Conservation (phyloP, 169 alveolate species). For the Cryptosporidium canis region DNA sequence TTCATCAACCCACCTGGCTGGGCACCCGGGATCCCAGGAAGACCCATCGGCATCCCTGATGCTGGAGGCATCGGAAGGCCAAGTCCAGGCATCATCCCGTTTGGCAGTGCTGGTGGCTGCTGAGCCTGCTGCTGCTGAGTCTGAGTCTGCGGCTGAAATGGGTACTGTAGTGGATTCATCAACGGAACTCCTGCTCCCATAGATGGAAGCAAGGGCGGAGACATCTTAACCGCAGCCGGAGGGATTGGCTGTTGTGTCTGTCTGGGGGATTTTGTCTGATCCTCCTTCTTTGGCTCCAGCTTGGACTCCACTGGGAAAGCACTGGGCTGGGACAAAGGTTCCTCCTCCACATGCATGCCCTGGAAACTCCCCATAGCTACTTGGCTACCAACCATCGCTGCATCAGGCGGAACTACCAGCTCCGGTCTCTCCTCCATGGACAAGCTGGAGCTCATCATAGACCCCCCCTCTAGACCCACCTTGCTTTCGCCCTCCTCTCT, state of each 20-base stretch:
- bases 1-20: constrained; percentile 5
- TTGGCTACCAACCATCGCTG: too few relatives aligned
- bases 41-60: not conserved
- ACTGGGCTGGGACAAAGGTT: too few relatives aligned
- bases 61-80: constrained; percentile 29
- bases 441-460: too few relatives aligned
- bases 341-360: too few relatives aligned
- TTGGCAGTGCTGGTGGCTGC: not conserved
- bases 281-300: too few relatives aligned
- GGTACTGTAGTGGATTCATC: not conserved
- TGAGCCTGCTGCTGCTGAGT: not conserved
- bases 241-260: too few relatives aligned
- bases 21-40: not conserved
- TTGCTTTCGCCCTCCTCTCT: not conserved
- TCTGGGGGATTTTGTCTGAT: too few relatives aligned
- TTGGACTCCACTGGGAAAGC: too few relatives aligned
- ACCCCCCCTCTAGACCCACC: not conserved
- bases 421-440: too few relatives aligned
- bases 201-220: not conserved
- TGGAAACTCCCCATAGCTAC: too few relatives aligned
- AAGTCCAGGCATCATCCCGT: not conserved
- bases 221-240: not conserved
- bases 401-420: too few relatives aligned
- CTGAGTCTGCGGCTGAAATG: not conserved
- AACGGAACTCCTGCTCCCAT: not conserved